phyloP scores from a whole-genome alignment of 2,329 filamentous ascomycete species.

The Metarhizium rileyi region DNA sequence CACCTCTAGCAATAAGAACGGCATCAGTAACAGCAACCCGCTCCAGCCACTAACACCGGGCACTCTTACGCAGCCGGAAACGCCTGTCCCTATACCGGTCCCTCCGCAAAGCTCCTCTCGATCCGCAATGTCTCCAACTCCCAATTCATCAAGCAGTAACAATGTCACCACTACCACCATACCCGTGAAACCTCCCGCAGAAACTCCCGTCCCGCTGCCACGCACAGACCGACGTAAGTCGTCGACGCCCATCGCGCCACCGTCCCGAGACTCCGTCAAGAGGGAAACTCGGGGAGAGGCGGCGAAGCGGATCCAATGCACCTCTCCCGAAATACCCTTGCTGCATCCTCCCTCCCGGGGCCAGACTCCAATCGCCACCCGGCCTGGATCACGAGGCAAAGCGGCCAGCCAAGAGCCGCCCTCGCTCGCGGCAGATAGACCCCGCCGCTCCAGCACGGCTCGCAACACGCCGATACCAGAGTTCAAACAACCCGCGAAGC shows the following conservation, averaged over 20 bases:
- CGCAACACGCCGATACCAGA: constrained; percentile 48
- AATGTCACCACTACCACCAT: constrained; percentile 18
- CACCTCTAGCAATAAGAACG: constrained; percentile 12
- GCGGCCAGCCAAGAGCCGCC: constrained; percentile 41
- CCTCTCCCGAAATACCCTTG: constrained; percentile 9
- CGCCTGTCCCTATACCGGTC: constrained; percentile 31
- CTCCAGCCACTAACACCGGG: neutral
- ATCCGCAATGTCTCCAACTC: constrained; percentile 22
- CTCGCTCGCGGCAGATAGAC: constrained; percentile 41
- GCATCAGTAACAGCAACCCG: constrained; percentile 2
- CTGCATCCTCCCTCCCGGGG: constrained; percentile 22
- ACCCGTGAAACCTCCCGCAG: constrained; percentile 22
- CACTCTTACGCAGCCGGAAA: constrained; percentile 23
- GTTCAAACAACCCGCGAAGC: constrained; percentile 34
- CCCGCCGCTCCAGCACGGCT: constrained; percentile 46
- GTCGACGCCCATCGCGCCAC: constrained; percentile 20
- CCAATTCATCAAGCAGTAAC: constrained; percentile 13
- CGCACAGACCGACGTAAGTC: constrained; percentile 23
- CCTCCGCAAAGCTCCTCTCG: constrained; percentile 20
- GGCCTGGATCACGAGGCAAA: constrained; percentile 44
- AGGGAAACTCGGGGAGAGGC: constrained; percentile 36
- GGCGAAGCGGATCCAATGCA: constrained; percentile 31
- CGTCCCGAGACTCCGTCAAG: constrained; percentile 22
- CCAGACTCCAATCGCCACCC: constrained; percentile 27
- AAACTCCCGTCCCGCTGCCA: constrained; percentile 29